Base-by-base conservation (phyloP, 768 basidiomycete species). In the Lactifluus hygrophoroides region DNA sequence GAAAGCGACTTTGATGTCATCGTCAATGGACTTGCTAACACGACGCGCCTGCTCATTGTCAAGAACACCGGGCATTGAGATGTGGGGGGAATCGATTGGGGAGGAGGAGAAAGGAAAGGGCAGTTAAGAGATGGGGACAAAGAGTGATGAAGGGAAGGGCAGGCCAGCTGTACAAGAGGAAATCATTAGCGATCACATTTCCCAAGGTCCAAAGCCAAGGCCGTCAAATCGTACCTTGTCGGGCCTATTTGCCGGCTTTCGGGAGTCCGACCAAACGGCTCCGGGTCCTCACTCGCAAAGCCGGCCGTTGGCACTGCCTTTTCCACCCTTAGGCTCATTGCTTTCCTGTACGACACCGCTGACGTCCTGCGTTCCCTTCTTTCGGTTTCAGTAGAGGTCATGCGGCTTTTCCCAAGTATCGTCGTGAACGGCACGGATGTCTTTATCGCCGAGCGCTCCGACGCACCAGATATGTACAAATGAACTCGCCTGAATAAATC, bases 1-100 rank as follows among this genome's bases (percentile, higher is more conserved):
- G 7, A 35, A 47, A 62, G 66, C 27, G 42, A 81, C 82, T 71
- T 71, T 80, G 66, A 83, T 68, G 27, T 82, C 81, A 49, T 82
- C 79, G 66, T 83, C 81, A 64, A 83, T 83, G 66, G 70, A 68
- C 60, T 74, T 75, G 67, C 77, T 83, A 56, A 76, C 72, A 35
- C 71, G 75, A 11, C 70, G 67, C 8, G 80, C 78, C n/a, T 75
- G 70, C 49, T 71, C 74, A 21, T 78, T 75, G 28, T 80, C 58
- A 14, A 60, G 57, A 46, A 63, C 54, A 21, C 56, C 61, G 21
- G 64, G 61, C 62, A 58, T 60, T 17, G 44, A 49, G n/a, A 37
- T 14, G 17, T 34, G 21, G 16, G 27, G 42, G 19, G 38, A 5
- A 40, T n/a, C 40, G 34, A 34, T n/a, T n/a, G 44, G 48, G 40